phyloP scores from a whole-genome alignment of 768 basidiomycete genomes.

The Calvatia gigantea region DNA sequence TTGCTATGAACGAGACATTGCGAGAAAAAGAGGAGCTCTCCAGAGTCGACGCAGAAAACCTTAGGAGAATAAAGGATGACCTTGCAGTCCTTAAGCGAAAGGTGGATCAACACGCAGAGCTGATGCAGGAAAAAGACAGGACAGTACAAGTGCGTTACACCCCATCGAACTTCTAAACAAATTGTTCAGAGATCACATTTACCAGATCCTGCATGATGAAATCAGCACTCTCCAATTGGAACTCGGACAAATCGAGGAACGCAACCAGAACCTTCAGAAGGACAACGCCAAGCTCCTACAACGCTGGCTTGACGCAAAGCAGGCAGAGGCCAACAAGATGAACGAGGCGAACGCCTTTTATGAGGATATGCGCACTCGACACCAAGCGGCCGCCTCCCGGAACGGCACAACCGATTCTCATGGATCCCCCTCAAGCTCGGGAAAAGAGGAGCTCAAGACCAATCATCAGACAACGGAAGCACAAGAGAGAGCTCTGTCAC shows the following conservation, averaged over 20 bases:
- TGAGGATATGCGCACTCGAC: constrained; percentile 78
- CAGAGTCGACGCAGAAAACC: constrained; percentile 74
- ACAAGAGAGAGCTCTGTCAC: constrained; percentile 77
- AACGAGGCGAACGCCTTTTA: constrained; percentile 91
- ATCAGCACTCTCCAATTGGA: constrained; percentile 90
- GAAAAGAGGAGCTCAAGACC: constrained; percentile 65
- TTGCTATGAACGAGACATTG: constrained; percentile 93
- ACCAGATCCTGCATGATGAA: constrained; percentile 90
- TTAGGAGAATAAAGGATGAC: constrained; percentile 77
- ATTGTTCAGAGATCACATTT: constrained; percentile 11
- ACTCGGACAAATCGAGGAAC: constrained; percentile 83
- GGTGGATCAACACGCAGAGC: constrained; percentile 78
- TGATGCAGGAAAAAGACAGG: constrained; percentile 86
- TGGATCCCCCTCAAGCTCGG: constrained; percentile 44
- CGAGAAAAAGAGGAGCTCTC: constrained; percentile 90
- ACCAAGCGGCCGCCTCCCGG: constrained; percentile 60
- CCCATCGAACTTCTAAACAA: constrained; percentile 1
- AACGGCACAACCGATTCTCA: constrained; percentile 35
- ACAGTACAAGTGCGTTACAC: constrained; percentile 73
- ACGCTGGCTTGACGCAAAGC: constrained; percentile 96
- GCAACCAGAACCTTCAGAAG: constrained; percentile 80
- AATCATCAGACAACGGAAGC: constrained; percentile 40
- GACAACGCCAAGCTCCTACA: constrained; percentile 96
- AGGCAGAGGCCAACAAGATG: constrained; percentile 90
- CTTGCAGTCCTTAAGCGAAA: constrained; percentile 64